Conservation (phyloP, 2,329 filamentous ascomycete species). For the Neophaeococcomyces mojaviensis region DNA sequence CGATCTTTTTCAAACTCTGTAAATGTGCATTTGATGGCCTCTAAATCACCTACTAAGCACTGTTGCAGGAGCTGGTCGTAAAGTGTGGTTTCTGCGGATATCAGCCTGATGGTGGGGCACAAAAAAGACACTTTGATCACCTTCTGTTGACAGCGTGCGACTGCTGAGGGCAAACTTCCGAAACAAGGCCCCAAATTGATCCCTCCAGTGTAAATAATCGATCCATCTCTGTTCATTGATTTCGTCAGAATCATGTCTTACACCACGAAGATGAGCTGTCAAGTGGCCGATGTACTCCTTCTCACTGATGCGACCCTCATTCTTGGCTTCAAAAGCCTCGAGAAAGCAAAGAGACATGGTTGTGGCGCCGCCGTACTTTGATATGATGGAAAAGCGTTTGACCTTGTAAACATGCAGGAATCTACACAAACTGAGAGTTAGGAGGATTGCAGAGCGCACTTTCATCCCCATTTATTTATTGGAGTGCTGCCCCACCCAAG, state of each 20-base stretch:
- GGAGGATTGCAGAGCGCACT: not conserved
- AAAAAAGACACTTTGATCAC: not conserved
- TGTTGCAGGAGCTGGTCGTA: slow-evolving; percentile 1
- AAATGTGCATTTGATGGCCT: not conserved
- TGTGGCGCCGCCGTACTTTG: not conserved
- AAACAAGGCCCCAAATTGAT: slow-evolving; percentile 2
- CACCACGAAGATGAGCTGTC: slow-evolving; percentile 1
- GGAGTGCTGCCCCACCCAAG: no score
- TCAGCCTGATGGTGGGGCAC: not conserved
- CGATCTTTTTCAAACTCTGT: not conserved
- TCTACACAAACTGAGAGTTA: not conserved
- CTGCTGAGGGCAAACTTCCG: not conserved
- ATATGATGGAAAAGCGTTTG: not conserved
- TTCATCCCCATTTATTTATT: not conserved
- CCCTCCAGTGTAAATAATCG: not conserved
- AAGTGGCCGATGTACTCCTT: not conserved
- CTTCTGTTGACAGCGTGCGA: not conserved
- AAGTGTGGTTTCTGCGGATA: not conserved
- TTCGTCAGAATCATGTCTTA: not conserved
- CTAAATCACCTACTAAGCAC: not conserved
- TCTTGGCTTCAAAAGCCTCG: not conserved
- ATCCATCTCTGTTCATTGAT: not conserved
- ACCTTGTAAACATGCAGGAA: not conserved
- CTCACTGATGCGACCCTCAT: not conserved
- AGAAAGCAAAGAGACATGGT: slow-evolving; percentile 2